Conservation (phyloP, 2,329 filamentous ascomycete species). For the Arthrinium puccinioides region DNA sequence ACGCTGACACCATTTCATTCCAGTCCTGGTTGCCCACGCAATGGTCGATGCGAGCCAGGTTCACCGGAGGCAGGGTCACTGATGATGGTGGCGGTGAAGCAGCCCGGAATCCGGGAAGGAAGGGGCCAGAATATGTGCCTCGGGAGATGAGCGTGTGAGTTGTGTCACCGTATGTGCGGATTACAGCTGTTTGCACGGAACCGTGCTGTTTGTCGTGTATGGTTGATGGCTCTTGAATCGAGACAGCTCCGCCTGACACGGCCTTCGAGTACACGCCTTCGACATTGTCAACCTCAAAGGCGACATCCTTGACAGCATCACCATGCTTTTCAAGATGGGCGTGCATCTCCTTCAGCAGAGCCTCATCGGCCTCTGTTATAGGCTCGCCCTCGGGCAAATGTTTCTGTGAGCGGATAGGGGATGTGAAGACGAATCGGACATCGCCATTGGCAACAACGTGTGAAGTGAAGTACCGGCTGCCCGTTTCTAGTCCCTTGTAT, state of each 20-base stretch:
- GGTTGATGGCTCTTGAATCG: constrained; percentile 54
- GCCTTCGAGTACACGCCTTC: constrained; percentile 72
- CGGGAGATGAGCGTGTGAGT: constrained; percentile 86
- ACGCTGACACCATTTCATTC: constrained; percentile 70
- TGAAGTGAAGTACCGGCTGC: constrained; percentile 71
- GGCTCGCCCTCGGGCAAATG: constrained; percentile 51
- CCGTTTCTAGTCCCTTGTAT: constrained; percentile 83
- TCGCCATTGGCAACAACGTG: constrained; percentile 74
- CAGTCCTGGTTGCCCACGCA: constrained; percentile 97
- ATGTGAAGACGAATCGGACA: constrained; percentile 78
- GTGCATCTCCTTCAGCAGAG: constrained; percentile 67
- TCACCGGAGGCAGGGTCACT: constrained; percentile 51
- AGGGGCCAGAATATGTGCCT: constrained; percentile 60
- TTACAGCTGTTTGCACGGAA: constrained; percentile 65
- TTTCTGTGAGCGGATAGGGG: constrained; percentile 60
- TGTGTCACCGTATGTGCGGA: constrained; percentile 90
- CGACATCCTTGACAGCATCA: constrained; percentile 90
- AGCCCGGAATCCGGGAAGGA: constrained; percentile 75
- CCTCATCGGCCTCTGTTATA: constrained; percentile 56
- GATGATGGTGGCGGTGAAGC: constrained; percentile 32
- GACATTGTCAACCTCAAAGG: constrained; percentile 89
- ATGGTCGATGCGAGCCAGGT: constrained; percentile 78
- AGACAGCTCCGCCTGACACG: constrained; percentile 53
- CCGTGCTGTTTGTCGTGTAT: constrained; percentile 54
- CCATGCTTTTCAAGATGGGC: constrained; percentile 79